Base-by-base conservation (phyloP, 2,329 filamentous ascomycete genomes). In the Pseudomassariella vexata region DNA sequence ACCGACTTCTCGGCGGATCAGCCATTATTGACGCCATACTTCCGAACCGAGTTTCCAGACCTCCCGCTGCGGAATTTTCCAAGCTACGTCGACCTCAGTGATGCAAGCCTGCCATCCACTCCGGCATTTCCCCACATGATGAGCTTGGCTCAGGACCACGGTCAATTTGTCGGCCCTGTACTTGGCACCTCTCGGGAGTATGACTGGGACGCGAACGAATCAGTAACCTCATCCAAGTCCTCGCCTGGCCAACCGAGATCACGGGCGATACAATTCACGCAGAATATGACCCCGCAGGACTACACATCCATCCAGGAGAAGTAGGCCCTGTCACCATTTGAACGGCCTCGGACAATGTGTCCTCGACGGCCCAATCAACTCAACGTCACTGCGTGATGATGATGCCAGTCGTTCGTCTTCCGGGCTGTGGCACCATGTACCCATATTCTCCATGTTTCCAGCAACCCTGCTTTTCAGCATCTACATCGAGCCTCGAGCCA, bases 201-300 rank as follows among this genome's bases (percentile, higher is more conserved):
- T 45, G 65, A 66, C 43, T 75, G 72, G 60, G 63, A 71, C 5
- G 60, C 50, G 9, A 55, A 65, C 24, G 59, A 65, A 21, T 59
- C 64, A 2, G 59, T 60, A 27, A 49, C 56, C 18, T 58, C 59
- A 17, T 50, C 51, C 5, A 55, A 47, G 36, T 54, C 56, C 8
- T 60, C 61, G 11, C 60, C 61, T 7, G 49, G 52, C 19, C 55
- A 57, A 19, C 40, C 56, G 2, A 53, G 53, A 38, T 55, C 56
- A n/a, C 61, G 60, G 42, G 59, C 62, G 26, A 64, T 66, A 30
- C 63, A 66, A 41, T 67, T 66, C 46, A 63, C 62, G 8, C 62
- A 56, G 24, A 67, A 66, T 41, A 53, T 66, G 32, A 67, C 63
- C 0, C 64, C 64, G 0, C 56, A 62, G 32, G 59, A 66, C 40